Percentiles rank a stretch among this genome's conserved stretches.
Conservation (phyloP, 2,329 filamentous ascomycete genomes). For the Acrodontium crateriforme region DNA sequence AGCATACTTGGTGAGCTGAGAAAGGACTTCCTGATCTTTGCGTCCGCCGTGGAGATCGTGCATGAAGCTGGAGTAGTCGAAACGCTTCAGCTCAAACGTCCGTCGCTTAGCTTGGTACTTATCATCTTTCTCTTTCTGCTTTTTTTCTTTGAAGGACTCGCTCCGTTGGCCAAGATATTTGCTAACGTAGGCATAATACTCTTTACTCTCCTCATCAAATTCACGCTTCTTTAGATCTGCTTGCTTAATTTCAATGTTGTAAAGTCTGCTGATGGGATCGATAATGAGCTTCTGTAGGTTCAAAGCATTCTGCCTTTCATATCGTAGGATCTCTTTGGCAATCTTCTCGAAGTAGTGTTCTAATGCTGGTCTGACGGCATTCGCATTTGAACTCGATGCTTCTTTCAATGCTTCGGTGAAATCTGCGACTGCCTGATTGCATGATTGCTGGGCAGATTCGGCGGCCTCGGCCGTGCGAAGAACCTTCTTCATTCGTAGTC, state of each 20-base stretch:
- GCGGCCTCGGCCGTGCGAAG: slow-evolving; percentile 88
- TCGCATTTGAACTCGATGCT: slow-evolving; percentile 79
- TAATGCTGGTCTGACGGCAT: slow-evolving; percentile 89
- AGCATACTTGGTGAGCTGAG: slow-evolving; percentile 85
- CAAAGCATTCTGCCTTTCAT: slow-evolving; percentile 69
- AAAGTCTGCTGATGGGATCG: slow-evolving; percentile 81
- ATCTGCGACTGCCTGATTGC: slow-evolving; percentile 69
- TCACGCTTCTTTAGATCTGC: slow-evolving; percentile 94
- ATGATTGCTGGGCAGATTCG: slow-evolving; percentile 61
- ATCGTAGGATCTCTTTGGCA: slow-evolving; percentile 73
- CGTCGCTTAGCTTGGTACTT: slow-evolving; percentile 91
- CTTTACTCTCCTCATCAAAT: slow-evolving; percentile 96
- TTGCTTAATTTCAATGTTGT: slow-evolving; percentile 93
- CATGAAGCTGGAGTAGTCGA: slow-evolving; percentile 98
- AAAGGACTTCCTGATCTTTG: slow-evolving; percentile 93
- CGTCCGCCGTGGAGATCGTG: slow-evolving; percentile 97
- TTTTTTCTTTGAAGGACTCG: slow-evolving; percentile 95
- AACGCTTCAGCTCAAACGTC: slow-evolving; percentile 92
- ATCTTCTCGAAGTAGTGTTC: slow-evolving; percentile 99
- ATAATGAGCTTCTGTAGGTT: slow-evolving; percentile 91
- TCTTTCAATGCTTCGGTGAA: slow-evolving; percentile 82
- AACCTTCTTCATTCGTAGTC: slow-evolving; percentile 87
- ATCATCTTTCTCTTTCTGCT: slow-evolving; percentile 81
- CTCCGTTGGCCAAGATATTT: slow-evolving; percentile 92
- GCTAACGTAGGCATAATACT: slow-evolving; percentile 92